Evolutionary conservation across 2,329 filamentous ascomycete species (phyloP).

Genomic region (Colletotrichum euphorbiae): DNA sequence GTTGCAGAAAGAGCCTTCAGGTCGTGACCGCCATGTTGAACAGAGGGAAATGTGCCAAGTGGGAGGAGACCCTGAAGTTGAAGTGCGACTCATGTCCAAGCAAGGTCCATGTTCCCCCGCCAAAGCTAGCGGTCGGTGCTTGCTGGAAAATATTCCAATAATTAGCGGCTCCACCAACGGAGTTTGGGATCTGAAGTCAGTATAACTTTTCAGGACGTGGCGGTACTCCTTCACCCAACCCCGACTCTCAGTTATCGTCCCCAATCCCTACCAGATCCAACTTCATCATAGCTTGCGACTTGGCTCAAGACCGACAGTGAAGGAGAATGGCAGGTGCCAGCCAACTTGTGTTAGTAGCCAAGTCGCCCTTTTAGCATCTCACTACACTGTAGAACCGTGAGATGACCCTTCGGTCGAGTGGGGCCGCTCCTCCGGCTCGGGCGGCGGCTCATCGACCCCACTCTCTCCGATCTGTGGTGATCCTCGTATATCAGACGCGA

Average conservation of each 20-base stretch:
- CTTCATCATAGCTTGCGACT: neutral
- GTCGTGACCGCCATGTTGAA: conserved; percentile 23
- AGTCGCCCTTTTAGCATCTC: no score
- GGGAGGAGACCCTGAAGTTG: conserved; percentile 11
- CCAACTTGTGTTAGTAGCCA: no score
- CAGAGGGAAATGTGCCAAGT: conserved; percentile 19
- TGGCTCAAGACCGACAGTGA: no score
- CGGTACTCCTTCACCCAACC: neutral
- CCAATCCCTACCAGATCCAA: neutral
- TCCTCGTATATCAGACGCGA: no score
- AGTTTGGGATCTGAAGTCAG: neutral
- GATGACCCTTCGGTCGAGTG: no score
- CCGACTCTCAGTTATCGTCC: no score
- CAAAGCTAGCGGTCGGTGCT: conserved; percentile 28
- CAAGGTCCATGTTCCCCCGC: conserved; percentile 24
- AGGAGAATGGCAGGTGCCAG: no score
- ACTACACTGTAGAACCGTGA: no score
- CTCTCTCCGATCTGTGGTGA: no score
- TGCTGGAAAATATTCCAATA: conserved; percentile 34
- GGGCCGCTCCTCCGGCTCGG: no score
- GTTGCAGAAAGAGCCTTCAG: conserved; percentile 22
- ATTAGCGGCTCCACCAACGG: conserved; percentile 32
- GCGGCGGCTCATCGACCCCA: no score
- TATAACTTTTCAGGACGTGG: no score
- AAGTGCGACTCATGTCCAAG: conserved; percentile 35